Base-by-base conservation (phyloP, 2,329 filamentous ascomycete species). In the Fusarium albidum region DNA sequence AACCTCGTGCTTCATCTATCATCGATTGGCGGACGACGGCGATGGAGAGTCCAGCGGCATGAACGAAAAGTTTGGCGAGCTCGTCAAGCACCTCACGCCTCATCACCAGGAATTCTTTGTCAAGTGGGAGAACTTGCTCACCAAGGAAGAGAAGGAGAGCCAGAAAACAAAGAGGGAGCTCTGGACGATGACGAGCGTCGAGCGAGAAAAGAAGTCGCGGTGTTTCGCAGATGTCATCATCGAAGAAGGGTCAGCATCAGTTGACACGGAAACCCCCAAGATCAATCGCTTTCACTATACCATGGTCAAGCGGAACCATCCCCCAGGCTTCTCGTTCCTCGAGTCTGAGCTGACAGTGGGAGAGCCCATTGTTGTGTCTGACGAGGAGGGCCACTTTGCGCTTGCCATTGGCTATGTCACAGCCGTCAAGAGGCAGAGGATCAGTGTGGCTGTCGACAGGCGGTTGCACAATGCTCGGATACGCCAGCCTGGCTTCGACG, bases 351-450 rank as follows among this genome's bases (percentile, higher is more conserved):
- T 99, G 26, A 85, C 81, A 2, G 81, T 91, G 21, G 94, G 94
- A 34, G 95, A 99, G 68, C 94, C 95, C 0, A 88, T 98, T 42
- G 95, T 99, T n/a, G 84, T 99, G 4, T 98, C 95, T 0, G 95
- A 97, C 65, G 95, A 99, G 71, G 82, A 91, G 55, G 95, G 95
- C 0, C 95, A 99, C 71, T 99, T 96, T 77, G 94, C 94, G 1
- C 82, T 99, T 32, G 93, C 94, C 1, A 92, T 96, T 62, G 95
- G 95, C 3, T 99, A 91, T 66, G 90, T 97, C 9, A 90, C 89
- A 0, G 84, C 90, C 31, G 86, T 96, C 26, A 85, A 84, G 52
- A 90, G 87, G 68, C 83, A 85, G 34, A 83, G 86, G 55, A 92
- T 99, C 61, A 91, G 87, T 12, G 92, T 98, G 13, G 91, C 91